phyloP scores from a whole-genome alignment of 2,329 filamentous ascomycete genomes.

The Penicillium fuscoglaucum region DNA sequence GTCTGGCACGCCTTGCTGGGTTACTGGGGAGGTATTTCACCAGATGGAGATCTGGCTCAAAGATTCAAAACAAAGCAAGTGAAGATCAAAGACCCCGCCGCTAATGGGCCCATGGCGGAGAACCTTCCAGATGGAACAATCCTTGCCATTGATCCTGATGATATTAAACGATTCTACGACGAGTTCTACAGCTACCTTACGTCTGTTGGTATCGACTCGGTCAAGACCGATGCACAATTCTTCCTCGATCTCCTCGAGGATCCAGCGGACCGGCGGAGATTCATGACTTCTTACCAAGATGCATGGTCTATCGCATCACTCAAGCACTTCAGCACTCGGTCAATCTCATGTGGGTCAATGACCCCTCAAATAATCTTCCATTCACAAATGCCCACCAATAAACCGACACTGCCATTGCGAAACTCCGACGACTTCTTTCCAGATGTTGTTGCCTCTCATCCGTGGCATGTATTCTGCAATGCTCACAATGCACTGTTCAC shows the following conservation, averaged over 20 bases:
- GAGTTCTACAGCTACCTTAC: constrained; percentile 88
- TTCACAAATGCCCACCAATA: constrained; percentile 74
- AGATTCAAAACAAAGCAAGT: constrained; percentile 72
- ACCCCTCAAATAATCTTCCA: constrained; percentile 83
- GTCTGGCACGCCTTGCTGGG: constrained; percentile 91
- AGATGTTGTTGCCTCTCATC: constrained; percentile 72
- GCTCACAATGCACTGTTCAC: constrained; percentile 84
- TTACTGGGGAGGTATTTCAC: constrained; percentile 89
- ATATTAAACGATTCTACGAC: constrained; percentile 75
- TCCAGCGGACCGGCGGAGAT: constrained; percentile 66
- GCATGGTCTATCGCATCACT: constrained; percentile 79
- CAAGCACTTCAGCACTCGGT: constrained; percentile 72
- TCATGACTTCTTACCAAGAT: constrained; percentile 77
- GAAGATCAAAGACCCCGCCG: constrained; percentile 54
- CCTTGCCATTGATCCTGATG: constrained; percentile 70
- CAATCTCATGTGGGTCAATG: constrained; percentile 94
- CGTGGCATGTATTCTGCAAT: constrained; percentile 95
- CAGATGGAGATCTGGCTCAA: constrained; percentile 69
- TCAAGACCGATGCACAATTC: constrained; percentile 93
- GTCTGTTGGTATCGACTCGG: constrained; percentile 73
- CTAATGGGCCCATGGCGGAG: constrained; percentile 46
- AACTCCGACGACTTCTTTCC: constrained; percentile 94
- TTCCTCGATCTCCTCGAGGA: constrained; percentile 74
- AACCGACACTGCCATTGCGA: constrained; percentile 71
- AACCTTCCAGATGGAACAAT: constrained; percentile 54